Conservation (phyloP, 805 yeast species). For the Cyberlindnera mississippiensis region DNA sequence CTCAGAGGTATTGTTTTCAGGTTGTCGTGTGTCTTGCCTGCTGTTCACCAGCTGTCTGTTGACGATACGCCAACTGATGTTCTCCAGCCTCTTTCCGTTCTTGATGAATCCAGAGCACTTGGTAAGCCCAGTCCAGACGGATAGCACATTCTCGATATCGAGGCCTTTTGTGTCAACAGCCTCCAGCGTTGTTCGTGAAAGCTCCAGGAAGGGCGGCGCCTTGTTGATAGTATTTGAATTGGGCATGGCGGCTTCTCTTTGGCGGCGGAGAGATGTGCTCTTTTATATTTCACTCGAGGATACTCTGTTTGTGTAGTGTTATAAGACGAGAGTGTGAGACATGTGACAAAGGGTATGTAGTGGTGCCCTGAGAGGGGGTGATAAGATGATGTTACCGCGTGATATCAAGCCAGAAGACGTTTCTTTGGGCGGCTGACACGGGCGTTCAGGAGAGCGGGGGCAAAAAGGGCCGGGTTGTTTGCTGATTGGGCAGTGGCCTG, state of each 20-base stretch:
- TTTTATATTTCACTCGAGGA: not conserved
- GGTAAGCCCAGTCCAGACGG: conserved; percentile 38
- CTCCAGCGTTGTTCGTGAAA: conserved; percentile 26
- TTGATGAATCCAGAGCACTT: conserved; percentile 29
- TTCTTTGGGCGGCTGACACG: no score
- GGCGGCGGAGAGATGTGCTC: not conserved
- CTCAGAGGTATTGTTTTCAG: not conserved
- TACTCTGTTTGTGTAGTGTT: not conserved
- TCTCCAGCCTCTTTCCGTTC: conserved; percentile 29
- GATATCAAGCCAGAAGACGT: no score
- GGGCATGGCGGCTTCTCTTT: conserved; percentile 8
- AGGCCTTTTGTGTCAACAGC: conserved; percentile 27
- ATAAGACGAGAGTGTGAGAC: not conserved
- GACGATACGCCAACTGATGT: conserved; percentile 32
- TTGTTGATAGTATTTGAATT: conserved; percentile 21
- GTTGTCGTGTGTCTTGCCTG: conserved; percentile 8
- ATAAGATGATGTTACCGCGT: no score
- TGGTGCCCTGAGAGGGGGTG: no score
- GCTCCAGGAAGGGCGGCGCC: conserved; percentile 29
- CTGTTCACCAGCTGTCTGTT: conserved; percentile 26
- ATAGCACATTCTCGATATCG: conserved; percentile 37
- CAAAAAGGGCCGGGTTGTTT: no score
- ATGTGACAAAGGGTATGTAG: no score
- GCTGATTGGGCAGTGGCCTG: no score
- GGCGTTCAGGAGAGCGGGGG: no score